Base-by-base conservation (phyloP, 441 rosid genomes). In the Populus hybrid region DNA sequence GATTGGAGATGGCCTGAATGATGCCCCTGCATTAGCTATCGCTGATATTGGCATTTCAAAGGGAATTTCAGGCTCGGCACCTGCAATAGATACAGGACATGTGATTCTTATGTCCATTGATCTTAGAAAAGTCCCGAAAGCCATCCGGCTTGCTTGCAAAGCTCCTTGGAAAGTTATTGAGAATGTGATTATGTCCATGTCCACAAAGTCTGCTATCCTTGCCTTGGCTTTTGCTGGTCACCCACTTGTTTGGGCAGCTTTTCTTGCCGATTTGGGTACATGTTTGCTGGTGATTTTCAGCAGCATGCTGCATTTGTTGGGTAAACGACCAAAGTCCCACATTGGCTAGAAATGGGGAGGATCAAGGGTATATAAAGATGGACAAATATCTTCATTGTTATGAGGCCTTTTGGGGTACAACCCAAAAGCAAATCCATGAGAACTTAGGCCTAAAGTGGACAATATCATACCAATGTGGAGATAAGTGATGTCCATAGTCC, bases 1-100 rank as follows among this genome's bases (percentile, higher is more conserved):
- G 99, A 83, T 94, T 10, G 99, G 98, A 46, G 98, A 95, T 70
- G 99, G 98, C 16, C 42, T 95, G 30, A 95, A 95, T n/a, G 99
- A 96, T 79, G 97, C 98, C 16, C 98, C 96, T 1, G 97, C 98
- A 57, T 84, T 96, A 77, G 98, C 97, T 21, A 87, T 86, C 24
- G 93, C 98, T 2, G 90, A 94, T 80, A 88, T 94, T 32, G 98
- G 99, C 14, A 94, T 96, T 68, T 96, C 99, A 0, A 94, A 94
- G 99, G 98, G 97, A 0, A 75, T 96, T 70, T 94, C 99, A 0
- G 95, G 98, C 70, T 96, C 97, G 0, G 97, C 99, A 0, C 94
- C 91, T 63, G 97, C 98, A 7, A 91, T 88, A 0, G 94, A 96
- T 79, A 92, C 98, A 0, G 95, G 97, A 28, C 83, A 90, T 26